Conservation (phyloP, 768 basidiomycete species). For the Russula abietina region DNA sequence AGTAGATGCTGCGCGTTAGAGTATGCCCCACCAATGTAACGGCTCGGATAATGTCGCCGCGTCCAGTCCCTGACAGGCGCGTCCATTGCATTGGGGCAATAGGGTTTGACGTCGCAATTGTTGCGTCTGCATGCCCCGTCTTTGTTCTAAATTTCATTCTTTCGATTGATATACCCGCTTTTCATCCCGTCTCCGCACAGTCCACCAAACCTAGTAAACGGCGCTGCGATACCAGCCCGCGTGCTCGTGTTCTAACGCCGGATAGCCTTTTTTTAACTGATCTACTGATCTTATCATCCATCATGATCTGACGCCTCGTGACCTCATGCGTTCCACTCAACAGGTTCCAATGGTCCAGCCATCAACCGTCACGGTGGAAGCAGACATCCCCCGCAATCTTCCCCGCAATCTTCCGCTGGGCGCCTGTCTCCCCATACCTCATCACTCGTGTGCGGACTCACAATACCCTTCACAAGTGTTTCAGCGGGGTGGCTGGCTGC, state of each 20-base stretch:
- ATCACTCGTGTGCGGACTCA: conserved; percentile 15
- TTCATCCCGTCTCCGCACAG: neutral
- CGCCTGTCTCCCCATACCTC: conserved; percentile 9
- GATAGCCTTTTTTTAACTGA: conserved; percentile 3
- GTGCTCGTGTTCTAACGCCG: neutral
- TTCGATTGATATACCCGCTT: conserved; percentile 1
- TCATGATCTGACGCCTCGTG: conserved; percentile 22
- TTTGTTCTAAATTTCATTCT: neutral
- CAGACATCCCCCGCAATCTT: conserved; percentile 1
- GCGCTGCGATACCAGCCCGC: conserved; percentile 1
- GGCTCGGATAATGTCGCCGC: neutral
- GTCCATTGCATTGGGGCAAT: neutral
- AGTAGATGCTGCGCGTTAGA: neutral
- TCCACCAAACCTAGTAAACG: neutral
- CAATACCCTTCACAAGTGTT: conserved; percentile 21
- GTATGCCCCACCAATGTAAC: neutral
- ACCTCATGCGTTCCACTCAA: neutral
- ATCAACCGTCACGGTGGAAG: conserved; percentile 12
- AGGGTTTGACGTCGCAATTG: conserved; percentile 6
- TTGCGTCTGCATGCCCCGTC: neutral
- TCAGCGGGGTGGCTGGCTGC: conserved; percentile 12
- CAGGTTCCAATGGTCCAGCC: neutral
- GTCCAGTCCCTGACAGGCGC: neutral
- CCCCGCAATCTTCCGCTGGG: conserved; percentile 12
- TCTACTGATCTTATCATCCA: conserved; percentile 26